phyloP scores from a whole-genome alignment of 2,329 filamentous ascomycete genomes.

The Sporothrix brunneoviolacea region DNA sequence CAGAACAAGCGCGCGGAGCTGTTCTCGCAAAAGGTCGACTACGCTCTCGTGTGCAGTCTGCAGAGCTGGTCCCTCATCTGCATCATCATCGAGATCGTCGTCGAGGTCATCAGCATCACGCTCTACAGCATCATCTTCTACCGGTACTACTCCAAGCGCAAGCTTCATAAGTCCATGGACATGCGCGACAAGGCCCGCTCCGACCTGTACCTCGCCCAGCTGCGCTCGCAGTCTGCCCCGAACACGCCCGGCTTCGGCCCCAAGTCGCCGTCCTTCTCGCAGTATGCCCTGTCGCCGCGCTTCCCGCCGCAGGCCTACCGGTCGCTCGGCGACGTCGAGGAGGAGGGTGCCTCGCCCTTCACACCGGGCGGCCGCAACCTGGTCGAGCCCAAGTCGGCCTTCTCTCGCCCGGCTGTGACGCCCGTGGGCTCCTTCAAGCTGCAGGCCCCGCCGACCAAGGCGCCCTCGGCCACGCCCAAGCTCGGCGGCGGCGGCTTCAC shows the following conservation, averaged over 20 bases:
- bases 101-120: slow-evolving; percentile 83
- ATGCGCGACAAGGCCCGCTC: slow-evolving; percentile 87
- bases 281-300: slow-evolving; percentile 52
- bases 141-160: slow-evolving; percentile 93
- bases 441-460: slow-evolving; percentile 73
- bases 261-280: slow-evolving; percentile 52
- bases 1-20: slow-evolving; percentile 74
- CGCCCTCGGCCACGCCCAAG: slow-evolving; percentile 71
- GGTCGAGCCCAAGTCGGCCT: slow-evolving; percentile 57
- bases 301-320: slow-evolving; percentile 53
- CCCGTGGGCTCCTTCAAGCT: slow-evolving; percentile 60
- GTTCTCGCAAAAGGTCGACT: slow-evolving; percentile 76
- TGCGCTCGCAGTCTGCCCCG: slow-evolving; percentile 79
- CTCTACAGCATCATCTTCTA: slow-evolving; percentile 96
- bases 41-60: slow-evolving; percentile 84
- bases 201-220: slow-evolving; percentile 86
- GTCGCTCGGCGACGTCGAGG: slow-evolving; percentile 31
- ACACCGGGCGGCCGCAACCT: slow-evolving; percentile 47
- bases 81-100: slow-evolving; percentile 91
- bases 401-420: slow-evolving; percentile 37
- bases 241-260: slow-evolving; percentile 87
- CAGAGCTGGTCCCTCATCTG: slow-evolving; percentile 95
- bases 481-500: slow-evolving; percentile 57
- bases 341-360: slow-evolving; percentile 38
- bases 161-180: slow-evolving; percentile 95